Base-by-base conservation (phyloP, 768 basidiomycete genomes). In the Mycena vulgaris region DNA sequence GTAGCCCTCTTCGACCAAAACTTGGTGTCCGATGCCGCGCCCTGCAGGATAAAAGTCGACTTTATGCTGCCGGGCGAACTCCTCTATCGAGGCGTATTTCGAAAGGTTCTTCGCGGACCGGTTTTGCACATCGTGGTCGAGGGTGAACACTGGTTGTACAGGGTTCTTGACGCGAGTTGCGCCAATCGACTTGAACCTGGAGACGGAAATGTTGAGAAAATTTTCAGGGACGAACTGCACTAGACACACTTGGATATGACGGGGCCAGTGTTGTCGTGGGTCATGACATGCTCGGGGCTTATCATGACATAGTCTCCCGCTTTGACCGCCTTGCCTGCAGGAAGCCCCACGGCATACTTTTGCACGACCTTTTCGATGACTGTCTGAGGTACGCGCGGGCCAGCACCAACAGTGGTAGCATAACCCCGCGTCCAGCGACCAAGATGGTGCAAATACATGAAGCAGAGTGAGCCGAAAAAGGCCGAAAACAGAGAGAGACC, bases 251-350 rank as follows among this genome's bases (percentile, higher is more conserved):
- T 99, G 78, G 94, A 92, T 69, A 99, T 97, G 71, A 99, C 97
- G 9, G 98, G 97, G 0, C 96, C 98, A 16, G 98, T 99, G 79
- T 99, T 99, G 77, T 99, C 98, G 73, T 97, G 96, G 13, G 95
- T 97, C 95, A 97, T 97, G 75, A 98, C 96, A 88, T 99, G 96
- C 79, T 98, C 93, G 27, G 98, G 98, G 47, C 91, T 90, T 83
- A 99, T 98, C 97, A 98, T 99, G 42, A 99, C 96, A 90, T 99
- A 99, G 91, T 99, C 98, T 17, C 97, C 98, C 40, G 96, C 95
- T 75, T 90, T 91, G 74, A 99, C 94, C 19, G 86, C 83, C 79
- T 93, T 95, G 49, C 92, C 93, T 60, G 86, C 81, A 3, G 95
- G 91, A 1, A 96, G 85, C 57, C 92, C 96, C n/a, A 99, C 95